Base-by-base conservation (phyloP, 768 basidiomycete genomes). In the Lentinula sp. region DNA sequence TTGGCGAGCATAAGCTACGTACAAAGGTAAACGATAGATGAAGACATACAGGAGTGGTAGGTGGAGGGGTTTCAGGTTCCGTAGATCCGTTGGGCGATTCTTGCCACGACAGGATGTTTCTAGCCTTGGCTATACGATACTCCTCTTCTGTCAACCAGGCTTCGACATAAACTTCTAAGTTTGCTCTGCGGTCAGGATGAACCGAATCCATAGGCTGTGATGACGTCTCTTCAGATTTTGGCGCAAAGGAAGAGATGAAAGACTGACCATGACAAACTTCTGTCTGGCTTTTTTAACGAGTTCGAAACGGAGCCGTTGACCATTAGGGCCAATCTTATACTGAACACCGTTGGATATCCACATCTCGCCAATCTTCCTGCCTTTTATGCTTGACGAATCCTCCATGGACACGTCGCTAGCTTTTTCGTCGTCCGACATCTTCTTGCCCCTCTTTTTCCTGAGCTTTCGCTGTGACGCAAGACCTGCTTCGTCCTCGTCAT, bases 71-170 rank as follows among this genome's bases (percentile, higher is more conserved):
- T 35, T 75, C 73, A 37, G 80, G 75, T 66, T 83, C 83, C 39
- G 66, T 70, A 16, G 76, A 72, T 10, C 74, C 69, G 60, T 76
- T 77, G 23, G 77, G 77, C 15, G 78, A 73, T 63, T 90, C 87
- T 68, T 90, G 89, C 88, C 88, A 90, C 16, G 84, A 85, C 16
- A 91, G 70, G 41, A 84, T 76, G 60, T 79, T 80, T 43, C 79
- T 77, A 16, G 79, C 77, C 64, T 90, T 90, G 1, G 87, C 86
- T 52, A 79, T 78, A 54, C 78, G 76, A 69, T 89, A 87, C 65
- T 90, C 85, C 60, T 85, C 87, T 59, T 91, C 90, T 10, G 85
- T 85, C 57, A 91, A 77, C 91, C 91, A 93, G 18, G 77, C 79
- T 69, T 91, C 90, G n/a, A 92, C 81, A 65, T 81, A 88, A 35